These are phyloP conservation scores for Pinus tabuliformis DNA, from an alignment of 75 land plant genomes.

Conservation along the genomic window DNA sequence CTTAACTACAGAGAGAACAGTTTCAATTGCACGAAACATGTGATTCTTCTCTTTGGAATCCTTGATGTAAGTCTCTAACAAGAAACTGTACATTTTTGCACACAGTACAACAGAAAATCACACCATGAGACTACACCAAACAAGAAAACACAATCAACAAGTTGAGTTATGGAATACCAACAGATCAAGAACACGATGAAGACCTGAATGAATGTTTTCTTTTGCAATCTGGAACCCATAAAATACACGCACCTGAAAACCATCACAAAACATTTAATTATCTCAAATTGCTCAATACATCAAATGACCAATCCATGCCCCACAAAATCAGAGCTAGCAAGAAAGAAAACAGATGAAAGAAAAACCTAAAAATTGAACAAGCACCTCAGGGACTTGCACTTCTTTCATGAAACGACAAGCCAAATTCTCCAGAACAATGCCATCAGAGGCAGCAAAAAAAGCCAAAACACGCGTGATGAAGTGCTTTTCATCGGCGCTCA, in stretches of 20 bases:
- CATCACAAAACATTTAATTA: no score
- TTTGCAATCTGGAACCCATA: slow-evolving; percentile 96
- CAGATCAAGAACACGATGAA: no score
- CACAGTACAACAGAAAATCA: neutral
- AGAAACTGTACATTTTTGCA: slow-evolving; percentile 78
- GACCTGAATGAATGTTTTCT: slow-evolving; percentile 86
- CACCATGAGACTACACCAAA: no score
- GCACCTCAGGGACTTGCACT: slow-evolving; percentile 73
- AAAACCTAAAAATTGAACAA: no score
- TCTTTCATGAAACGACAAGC: slow-evolving; percentile 90
- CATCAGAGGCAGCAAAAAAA: slow-evolving; percentile 94
- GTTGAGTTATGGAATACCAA: no score
- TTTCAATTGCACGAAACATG: slow-evolving; percentile 78
- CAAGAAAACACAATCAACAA: no score
- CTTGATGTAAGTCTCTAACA: slow-evolving; percentile 78
- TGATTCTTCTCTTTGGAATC: slow-evolving; percentile 62
- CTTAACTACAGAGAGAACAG: slow-evolving; percentile 60
- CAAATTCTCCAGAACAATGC: slow-evolving; percentile 90
- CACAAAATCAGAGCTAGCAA: no score
- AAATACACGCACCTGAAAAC: slow-evolving; percentile 73
- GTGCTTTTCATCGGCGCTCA: slow-evolving; percentile 69
- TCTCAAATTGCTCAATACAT: no score
- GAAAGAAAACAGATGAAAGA: no score
- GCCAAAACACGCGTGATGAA: slow-evolving; percentile 85
- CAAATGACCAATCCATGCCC: no score